A percentile compares a stretch with the other conserved stretches of the same genome.
These are phyloP conservation scores for Vanilla planifolia DNA, from an alignment of 106 monocot genomes.

Conservation along the genomic window DNA sequence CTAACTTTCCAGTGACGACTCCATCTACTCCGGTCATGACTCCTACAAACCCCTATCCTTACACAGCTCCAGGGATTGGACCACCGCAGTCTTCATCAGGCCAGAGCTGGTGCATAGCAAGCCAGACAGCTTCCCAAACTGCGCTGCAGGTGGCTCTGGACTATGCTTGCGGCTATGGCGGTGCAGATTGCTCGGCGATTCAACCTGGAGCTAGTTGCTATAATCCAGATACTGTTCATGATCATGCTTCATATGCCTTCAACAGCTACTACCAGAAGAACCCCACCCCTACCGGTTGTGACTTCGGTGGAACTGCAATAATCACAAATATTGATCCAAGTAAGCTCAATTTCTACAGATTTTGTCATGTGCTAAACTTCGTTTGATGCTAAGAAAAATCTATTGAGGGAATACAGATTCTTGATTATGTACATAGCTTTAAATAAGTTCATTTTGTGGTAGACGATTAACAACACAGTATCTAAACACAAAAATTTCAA, in stretches of 20 bases:
- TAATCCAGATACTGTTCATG: slow-evolving; percentile 59
- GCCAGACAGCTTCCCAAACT: slow-evolving; percentile 54
- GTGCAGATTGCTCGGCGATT: slow-evolving; percentile 77
- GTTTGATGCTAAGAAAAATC: not conserved
- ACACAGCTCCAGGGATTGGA: slow-evolving; percentile 4
- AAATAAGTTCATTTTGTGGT: no score
- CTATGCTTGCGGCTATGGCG: slow-evolving; percentile 90
- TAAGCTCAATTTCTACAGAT: slow-evolving; percentile 26
- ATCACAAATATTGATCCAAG: slow-evolving; percentile 74
- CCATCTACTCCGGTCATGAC: not conserved
- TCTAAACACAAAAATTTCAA: not conserved
- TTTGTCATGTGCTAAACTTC: not conserved
- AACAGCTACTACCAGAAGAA: slow-evolving; percentile 91
- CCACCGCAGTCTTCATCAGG: slow-evolving; percentile 19
- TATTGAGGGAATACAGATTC: not conserved
- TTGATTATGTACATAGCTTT: not conserved
- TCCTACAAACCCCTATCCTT: not conserved
- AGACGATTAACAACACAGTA: not conserved
- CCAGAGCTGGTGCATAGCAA: slow-evolving; percentile 86
- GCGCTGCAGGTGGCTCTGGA: slow-evolving; percentile 86
- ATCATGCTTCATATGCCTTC: slow-evolving; percentile 92
- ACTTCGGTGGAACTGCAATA: slow-evolving; percentile 78
- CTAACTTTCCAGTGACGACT: not conserved
- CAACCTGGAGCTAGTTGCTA: slow-evolving; percentile 69
- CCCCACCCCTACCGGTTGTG: slow-evolving; percentile 77